Evolutionary conservation across 495 filamentous ascomycete genomes (phyloP).

Genomic region (Podospora fimiseda): DNA sequence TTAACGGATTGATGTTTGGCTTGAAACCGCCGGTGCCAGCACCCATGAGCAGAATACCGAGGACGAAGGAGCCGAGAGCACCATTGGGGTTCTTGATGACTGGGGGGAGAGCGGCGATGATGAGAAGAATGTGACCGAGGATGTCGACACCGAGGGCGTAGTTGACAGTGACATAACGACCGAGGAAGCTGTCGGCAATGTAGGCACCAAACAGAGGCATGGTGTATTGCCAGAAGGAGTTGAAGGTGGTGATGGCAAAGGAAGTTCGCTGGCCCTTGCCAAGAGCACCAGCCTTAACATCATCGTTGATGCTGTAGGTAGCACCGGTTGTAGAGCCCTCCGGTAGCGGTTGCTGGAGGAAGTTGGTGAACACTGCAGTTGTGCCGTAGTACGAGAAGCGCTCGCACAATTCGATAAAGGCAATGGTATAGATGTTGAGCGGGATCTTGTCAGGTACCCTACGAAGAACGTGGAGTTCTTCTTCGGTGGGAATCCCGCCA

Average conservation of each 20-base stretch:
- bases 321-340: constrained; percentile 54
- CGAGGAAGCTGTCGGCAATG: constrained; percentile 65
- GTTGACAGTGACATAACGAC: constrained; percentile 65
- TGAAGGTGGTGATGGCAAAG: constrained; percentile 61
- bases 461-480: constrained; percentile 55
- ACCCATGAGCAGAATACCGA: constrained; percentile 62
- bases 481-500: constrained; percentile 44
- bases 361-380: constrained; percentile 52
- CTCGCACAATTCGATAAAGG: constrained; percentile 71
- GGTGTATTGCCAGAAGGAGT: constrained; percentile 67
- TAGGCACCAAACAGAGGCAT: constrained; percentile 63
- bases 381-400: constrained; percentile 77
- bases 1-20: constrained; percentile 55
- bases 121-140: constrained; percentile 59
- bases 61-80: constrained; percentile 51
- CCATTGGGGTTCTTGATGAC: constrained; percentile 50
- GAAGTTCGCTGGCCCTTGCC: constrained; percentile 61
- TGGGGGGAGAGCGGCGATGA: constrained; percentile 54
- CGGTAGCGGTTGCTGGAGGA: constrained; percentile 62
- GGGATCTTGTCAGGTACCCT: constrained; percentile 62
- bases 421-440: constrained; percentile 60
- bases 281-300: constrained; percentile 58
- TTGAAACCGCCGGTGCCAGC: constrained; percentile 62
- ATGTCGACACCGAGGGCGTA: constrained; percentile 51
- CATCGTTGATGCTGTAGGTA: constrained; percentile 24